Evolutionary conservation across 1,284 basidiomycete genomes (phyloP), one percentile per base, ranked within the genome.

Genomic region (Inonotus hispidus): DNA sequence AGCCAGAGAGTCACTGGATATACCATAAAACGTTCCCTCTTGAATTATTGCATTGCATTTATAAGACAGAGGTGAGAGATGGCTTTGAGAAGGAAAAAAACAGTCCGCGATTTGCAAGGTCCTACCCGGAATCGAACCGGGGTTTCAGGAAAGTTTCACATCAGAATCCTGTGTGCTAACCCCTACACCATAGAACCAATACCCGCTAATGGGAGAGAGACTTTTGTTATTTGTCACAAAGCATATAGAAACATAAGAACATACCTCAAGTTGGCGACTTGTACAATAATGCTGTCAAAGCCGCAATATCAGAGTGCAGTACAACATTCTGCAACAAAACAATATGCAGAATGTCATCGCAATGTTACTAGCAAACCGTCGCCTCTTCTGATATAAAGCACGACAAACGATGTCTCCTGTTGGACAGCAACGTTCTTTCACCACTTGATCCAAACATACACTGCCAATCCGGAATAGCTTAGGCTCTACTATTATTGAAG

Each of bases 91-190:
- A 19, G 25, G 54, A 45, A 25, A 45, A 43, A 19, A 45, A 13
- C 13, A 27, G 19, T 37, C 7, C 2, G 3, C 32, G 8, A 4
- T 10, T 14, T 25, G 32, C 29, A 56, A 61, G 60, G 60, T 61
- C 60, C 47, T 52, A 56, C 60, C 60, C 54, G 60, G 60, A 53
- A 56, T 61, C 60, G 54, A 61, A 61, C 60, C 60, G 54, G 60
- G 60, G 60, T 61, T 45, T 19, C 60, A 50, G 60, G 60, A 61
- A 61, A 38, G n/a, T 25, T 2, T 32, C 7, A 1, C 21, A 21
- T 79, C 77, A 81, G 79, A 82, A 81, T 80, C 80, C 73, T 72
- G 75, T 74, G 80, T 81, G 80, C 79, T 80, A 80, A 81, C 79
- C 80, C 71, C 79, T 82, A 81, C 79, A 81, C 79, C 80, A 81